Conservation (phyloP, 208 protist genomes). For the Trypanosoma lewisi region DNA sequence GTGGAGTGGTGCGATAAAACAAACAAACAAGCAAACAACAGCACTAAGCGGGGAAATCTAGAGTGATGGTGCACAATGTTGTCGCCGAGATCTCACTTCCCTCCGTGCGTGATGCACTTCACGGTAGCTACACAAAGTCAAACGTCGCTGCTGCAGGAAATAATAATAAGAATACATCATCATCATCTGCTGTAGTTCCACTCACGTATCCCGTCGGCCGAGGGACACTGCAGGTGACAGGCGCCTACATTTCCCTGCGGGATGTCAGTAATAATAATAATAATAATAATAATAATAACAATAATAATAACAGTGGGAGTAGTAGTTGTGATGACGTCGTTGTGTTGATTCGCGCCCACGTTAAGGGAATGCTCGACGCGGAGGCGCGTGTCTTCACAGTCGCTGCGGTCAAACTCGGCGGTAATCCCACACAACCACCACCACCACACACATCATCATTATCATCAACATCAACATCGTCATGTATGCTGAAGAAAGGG, state of each 20-base stretch:
- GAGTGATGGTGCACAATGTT: slow-evolving; percentile 29
- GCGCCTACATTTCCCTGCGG: slow-evolving; percentile 42
- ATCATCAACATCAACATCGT: slow-evolving; percentile 20
- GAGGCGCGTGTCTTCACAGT: slow-evolving; percentile 30
- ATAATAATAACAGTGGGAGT: neutral
- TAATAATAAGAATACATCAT: neutral
- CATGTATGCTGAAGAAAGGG: neutral
- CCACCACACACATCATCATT: too few species aligned
- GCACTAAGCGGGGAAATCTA: slow-evolving; percentile 1
- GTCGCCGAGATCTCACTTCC: slow-evolving; percentile 28
- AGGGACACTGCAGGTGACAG: slow-evolving; percentile 52
- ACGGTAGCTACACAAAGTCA: neutral
- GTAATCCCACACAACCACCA: too few species aligned
- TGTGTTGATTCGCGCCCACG: slow-evolving; percentile 26
- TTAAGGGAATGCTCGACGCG: slow-evolving; percentile 37
- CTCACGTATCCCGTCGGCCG: slow-evolving; percentile 49
- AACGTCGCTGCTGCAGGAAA: slow-evolving; percentile 11
- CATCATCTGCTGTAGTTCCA: slow-evolving; percentile 5
- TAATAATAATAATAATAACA: neutral
- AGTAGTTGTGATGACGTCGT: neutral
- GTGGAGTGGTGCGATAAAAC: neutral
- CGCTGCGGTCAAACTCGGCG: slow-evolving; percentile 14
- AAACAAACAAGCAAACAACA: slow-evolving; percentile 1
- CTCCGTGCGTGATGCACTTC: slow-evolving; percentile 39
- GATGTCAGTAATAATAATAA: neutral